Percentiles rank a stretch among this genome's conserved stretches.
phyloP scores from a whole-genome alignment of 1,284 basidiomycete genomes.

The Heterobasidion annosum region DNA sequence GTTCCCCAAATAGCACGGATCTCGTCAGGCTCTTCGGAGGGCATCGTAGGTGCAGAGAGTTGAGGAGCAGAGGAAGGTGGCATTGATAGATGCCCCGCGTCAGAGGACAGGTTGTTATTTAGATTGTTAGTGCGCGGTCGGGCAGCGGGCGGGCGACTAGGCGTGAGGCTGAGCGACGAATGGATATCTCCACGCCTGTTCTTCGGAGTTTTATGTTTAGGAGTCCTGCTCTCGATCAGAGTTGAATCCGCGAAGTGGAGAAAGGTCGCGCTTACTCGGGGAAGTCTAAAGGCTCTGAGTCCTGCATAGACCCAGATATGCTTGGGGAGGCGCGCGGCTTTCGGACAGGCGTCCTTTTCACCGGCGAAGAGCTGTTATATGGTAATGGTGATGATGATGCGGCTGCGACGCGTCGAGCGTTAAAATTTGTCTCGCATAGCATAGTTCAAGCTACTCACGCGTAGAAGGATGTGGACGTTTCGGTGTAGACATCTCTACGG shows the following conservation, averaged over 20 bases:
- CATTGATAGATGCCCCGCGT: constrained; percentile 45
- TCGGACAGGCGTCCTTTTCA: constrained; percentile 25
- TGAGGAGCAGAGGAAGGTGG: constrained; percentile 55
- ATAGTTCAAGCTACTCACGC: constrained; percentile 26
- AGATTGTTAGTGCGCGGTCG: constrained; percentile 18
- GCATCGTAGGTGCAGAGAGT: constrained; percentile 53
- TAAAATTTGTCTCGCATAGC: neutral
- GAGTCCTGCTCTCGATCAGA: constrained; percentile 14
- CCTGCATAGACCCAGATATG: constrained; percentile 23
- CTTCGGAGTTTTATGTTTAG: constrained; percentile 43
- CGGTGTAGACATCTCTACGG: constrained; percentile 51
- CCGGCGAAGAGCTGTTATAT: constrained; percentile 68
- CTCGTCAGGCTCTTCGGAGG: constrained; percentile 63
- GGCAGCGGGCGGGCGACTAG: constrained; percentile 33
- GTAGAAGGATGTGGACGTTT: constrained; percentile 41
- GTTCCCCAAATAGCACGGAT: constrained; percentile 96
- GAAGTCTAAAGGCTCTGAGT: constrained; percentile 57
- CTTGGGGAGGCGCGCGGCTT: constrained; percentile 26
- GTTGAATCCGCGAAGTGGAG: neutral
- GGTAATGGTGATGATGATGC: constrained; percentile 62
- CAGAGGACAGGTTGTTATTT: constrained; percentile 42
- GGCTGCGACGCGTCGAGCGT: constrained; percentile 13
- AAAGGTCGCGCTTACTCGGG: constrained; percentile 35
- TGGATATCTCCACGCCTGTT: constrained; percentile 80
- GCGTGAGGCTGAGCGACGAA: constrained; percentile 61